These are phyloP conservation scores for Claviceps capensis DNA, from an alignment of 2,329 filamentous ascomycete genomes.

Conservation along the genomic window DNA sequence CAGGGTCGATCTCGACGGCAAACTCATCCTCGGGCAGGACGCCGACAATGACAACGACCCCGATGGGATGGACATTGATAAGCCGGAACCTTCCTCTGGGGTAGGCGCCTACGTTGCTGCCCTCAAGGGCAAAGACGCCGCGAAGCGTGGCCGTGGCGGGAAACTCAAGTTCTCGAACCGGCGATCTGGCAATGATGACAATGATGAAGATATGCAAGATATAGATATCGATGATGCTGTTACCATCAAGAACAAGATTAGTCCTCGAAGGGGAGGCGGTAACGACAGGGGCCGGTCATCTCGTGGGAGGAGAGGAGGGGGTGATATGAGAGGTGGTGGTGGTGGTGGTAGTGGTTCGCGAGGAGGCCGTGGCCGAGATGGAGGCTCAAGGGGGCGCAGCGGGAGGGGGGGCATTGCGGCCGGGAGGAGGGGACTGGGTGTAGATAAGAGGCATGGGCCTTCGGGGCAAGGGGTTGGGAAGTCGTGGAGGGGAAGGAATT, in stretches of 20 bases:
- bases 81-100: conserved; percentile 45
- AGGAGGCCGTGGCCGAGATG: conserved; percentile 8
- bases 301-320: conserved; percentile 15
- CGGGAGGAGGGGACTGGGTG: conserved; percentile 35
- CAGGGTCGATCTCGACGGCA: conserved; percentile 63
- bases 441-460: conserved; percentile 32
- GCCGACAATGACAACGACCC: conserved; percentile 32
- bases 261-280: conserved; percentile 18
- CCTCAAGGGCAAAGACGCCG: conserved; percentile 52
- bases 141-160: conserved; percentile 49
- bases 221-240: conserved; percentile 40
- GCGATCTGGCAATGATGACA: conserved; percentile 32
- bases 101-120: conserved; percentile 58
- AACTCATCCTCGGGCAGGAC: conserved; percentile 58
- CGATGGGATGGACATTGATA: conserved; percentile 52
- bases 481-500: conserved; percentile 15
- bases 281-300: conserved; percentile 13
- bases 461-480: conserved; percentile 28
- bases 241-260: conserved; percentile 36
- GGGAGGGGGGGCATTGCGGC: conserved; percentile 34
- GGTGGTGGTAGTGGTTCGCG: conserved; percentile 13
- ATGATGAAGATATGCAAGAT: conserved; percentile 34
- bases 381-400: conserved; percentile 25
- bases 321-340: conserved; percentile 15
- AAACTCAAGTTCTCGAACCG: conserved; percentile 61